Evolutionary conservation across 1,284 basidiomycete genomes (phyloP), one percentile per base, ranked within the genome.

Genomic region (Veloboletus limbatus): DNA sequence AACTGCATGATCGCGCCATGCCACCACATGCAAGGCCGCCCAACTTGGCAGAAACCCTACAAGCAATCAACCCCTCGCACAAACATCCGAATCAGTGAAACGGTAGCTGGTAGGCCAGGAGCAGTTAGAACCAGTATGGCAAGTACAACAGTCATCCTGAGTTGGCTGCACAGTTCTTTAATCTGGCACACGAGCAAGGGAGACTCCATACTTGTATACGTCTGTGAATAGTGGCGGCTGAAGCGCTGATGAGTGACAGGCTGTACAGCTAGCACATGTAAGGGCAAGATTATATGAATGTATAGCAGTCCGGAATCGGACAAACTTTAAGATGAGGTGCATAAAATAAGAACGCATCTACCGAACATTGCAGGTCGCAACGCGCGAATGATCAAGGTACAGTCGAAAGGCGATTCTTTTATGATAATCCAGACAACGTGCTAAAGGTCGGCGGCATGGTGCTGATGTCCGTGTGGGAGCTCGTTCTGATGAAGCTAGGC

Each of bases 371-470:
- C n/a, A 26, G 11, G 30, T 42, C 33, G 31, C 36, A 30, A 41
- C 16, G 13, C 11, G n/a, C 18, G 20, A 33, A 35, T 13, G 17
- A 38, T 22, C 11, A 43, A 44, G 24, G 30, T 44, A 45, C 17
- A 25, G n/a, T n/a, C n/a, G 16, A 46, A 53, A 21, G 13, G 28
- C 4, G 27, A 7, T 10, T 4, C 8, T 5, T 21, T 4, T 35
- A 56, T 21, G 43, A 22, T 4, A 45, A 35, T 20, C 43, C 37
- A 20, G 51, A 39, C 24, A 59, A 34, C 6, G 43, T 38, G 17
- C 53, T 54, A 21, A 45, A 34, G 20, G 48, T 49, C 16, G 59
- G 31, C 16, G 57, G 43, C 45, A 57, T 51, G 16, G 41, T 55
- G 39, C 40, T 54, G 7, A 63, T 40, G 30, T 54, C 50, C 16